These are phyloP conservation scores for Bruguiera hainesii DNA, from an alignment of 441 rosid species.

Conservation along the genomic window DNA sequence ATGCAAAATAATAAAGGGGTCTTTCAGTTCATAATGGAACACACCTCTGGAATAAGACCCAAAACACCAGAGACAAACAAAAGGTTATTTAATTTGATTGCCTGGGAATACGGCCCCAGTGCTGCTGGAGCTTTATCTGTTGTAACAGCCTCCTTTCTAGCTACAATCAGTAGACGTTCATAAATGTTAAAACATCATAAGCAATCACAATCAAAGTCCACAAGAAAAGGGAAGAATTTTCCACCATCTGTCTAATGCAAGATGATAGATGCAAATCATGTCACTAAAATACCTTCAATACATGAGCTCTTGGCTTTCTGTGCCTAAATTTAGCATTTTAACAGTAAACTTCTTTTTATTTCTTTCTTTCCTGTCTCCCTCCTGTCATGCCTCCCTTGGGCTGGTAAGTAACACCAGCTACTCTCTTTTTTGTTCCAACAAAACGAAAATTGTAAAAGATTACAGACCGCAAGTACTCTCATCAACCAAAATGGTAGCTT, in stretches of 20 bases:
- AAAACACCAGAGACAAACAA: conserved; percentile 82
- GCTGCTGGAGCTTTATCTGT: conserved; percentile 96
- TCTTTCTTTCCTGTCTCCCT: no score
- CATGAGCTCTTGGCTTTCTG: no score
- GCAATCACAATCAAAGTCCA: neutral
- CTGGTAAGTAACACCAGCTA: no score
- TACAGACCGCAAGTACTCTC: no score
- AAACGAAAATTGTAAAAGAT: no score
- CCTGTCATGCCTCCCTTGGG: no score
- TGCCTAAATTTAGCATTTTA: no score
- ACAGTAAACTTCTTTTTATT: no score
- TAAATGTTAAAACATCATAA: neutral
- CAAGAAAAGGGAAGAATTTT: neutral
- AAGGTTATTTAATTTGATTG: conserved; percentile 74
- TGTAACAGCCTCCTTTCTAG: conserved; percentile 58
- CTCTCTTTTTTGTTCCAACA: no score
- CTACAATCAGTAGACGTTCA: conserved; percentile 27
- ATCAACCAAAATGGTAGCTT: no score
- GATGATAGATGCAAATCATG: neutral
- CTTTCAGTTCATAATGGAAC: conserved; percentile 9
- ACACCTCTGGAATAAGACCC: conserved; percentile 89
- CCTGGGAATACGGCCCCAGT: conserved; percentile 93
- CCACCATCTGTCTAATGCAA: neutral
- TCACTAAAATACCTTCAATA: neutral
- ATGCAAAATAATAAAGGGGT: neutral